Evolutionary conservation across 148 eudicot species (phyloP).

Genomic region (Cornus florida): DNA sequence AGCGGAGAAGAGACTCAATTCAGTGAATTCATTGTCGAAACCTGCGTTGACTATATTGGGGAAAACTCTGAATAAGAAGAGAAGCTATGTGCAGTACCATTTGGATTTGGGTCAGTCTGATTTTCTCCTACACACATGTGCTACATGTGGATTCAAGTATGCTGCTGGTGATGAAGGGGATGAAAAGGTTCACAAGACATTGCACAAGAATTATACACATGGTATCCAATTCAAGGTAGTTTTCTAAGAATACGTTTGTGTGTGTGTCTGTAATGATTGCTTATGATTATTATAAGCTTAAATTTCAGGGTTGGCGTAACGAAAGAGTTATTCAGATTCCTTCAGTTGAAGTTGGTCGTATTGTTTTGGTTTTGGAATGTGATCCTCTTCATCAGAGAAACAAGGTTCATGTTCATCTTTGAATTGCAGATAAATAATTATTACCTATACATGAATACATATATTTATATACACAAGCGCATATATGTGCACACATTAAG

Average conservation of each 20-base stretch:
- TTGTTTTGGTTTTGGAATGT: slow-evolving; percentile 56
- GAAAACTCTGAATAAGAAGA: slow-evolving; percentile 66
- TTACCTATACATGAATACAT: not conserved
- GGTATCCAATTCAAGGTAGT: slow-evolving; percentile 84
- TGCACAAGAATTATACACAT: slow-evolving; percentile 76
- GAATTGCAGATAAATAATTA: not conserved
- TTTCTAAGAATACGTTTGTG: not conserved
- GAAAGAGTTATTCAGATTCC: slow-evolving; percentile 54
- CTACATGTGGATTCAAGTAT: slow-evolving; percentile 72
- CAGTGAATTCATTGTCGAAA: slow-evolving; percentile 19
- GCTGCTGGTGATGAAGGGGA: slow-evolving; percentile 78
- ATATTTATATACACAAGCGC: not conserved
- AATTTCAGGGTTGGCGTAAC: slow-evolving; percentile 71
- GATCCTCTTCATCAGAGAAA: slow-evolving; percentile 70
- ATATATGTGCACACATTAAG: not conserved
- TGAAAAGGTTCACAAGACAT: slow-evolving; percentile 65
- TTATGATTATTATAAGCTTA: slow-evolving; percentile 1
- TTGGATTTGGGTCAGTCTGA: slow-evolving; percentile 92
- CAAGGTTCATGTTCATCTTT: slow-evolving; percentile 47
- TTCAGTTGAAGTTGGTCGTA: slow-evolving; percentile 47
- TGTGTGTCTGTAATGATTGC: not conserved
- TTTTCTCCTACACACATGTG: slow-evolving; percentile 74
- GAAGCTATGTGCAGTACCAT: slow-evolving; percentile 83
- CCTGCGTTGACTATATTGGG: slow-evolving; percentile 19
- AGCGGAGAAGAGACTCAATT: slow-evolving; percentile 16